Conservation (phyloP, 2,329 filamentous ascomycete species). For the Talaromyces albobiverticillius region DNA sequence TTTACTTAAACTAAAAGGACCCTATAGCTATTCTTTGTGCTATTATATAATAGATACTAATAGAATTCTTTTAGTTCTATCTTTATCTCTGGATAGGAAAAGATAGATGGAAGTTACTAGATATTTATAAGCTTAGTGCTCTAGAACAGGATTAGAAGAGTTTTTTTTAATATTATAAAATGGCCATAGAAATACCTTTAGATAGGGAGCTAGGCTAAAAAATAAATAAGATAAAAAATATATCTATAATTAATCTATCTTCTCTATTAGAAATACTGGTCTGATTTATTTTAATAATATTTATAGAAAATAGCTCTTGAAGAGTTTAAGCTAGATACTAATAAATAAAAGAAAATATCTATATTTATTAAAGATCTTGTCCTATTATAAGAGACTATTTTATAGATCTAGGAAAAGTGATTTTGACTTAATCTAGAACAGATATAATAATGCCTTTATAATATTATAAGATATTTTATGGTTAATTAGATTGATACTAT, state of each 20-base stretch:
- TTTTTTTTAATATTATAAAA: conserved; percentile 13
- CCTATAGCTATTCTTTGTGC: not conserved
- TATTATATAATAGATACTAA: not conserved
- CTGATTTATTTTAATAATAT: conserved; percentile 18
- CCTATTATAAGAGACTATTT: conserved; percentile 16
- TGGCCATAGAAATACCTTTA: conserved; percentile 6
- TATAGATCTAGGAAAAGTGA: conserved; percentile 18
- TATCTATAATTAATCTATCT: conserved; percentile 16
- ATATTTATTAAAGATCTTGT: conserved; percentile 21
- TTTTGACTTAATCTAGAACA: conserved; percentile 17
- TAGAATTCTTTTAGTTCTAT: conserved; percentile 1
- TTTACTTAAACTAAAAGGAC: not conserved
- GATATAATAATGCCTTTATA: conserved; percentile 21
- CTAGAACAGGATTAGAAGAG: conserved; percentile 14
- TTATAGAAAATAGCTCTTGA: conserved; percentile 18
- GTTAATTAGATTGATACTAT: conserved; percentile 16
- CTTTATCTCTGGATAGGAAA: conserved; percentile 21
- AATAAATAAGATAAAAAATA: conserved; percentile 18
- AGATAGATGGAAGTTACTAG: conserved; percentile 15
- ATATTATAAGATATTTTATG: conserved; percentile 18
- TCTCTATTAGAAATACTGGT: conserved; percentile 8
- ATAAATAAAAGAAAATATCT: conserved; percentile 17
- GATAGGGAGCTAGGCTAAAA: conserved; percentile 7
- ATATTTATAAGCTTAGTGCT: conserved; percentile 15
- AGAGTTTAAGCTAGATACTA: conserved; percentile 20